Base-by-base conservation (phyloP, 257 asterid genomes). In the Marsdenia floribunda region DNA sequence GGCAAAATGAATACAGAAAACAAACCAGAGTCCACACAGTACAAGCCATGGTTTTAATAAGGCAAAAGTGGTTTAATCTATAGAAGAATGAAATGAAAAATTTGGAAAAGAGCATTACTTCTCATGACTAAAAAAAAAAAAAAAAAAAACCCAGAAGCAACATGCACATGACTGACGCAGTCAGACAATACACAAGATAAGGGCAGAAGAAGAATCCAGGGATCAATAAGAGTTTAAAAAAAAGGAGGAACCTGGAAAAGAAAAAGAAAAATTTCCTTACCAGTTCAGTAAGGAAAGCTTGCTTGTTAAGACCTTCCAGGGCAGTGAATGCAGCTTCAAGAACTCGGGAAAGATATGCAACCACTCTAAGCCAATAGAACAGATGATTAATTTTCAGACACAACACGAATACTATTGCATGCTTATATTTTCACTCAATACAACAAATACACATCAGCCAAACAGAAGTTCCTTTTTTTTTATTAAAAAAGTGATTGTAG, bases 301-400 rank as follows among this genome's bases (percentile, higher is more conserved):
- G 99, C 80, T 95, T 95, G 86, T 92, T 92, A 71, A 88, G 98
- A 88, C 99, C 98, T 78, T 95, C 99, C 44, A 95, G 91, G 47
- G 96, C 96, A 73, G 99, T 92, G 88, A 95, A 95, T 79, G 99
- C 96, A 80, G 96, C 86, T 85, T 92, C 99, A 69, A 95, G 97
- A 82, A 95, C 96, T 72, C 98, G 96, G 59, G 97, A 90, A 55
- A 90, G 93, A 83, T 95, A 92, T 42, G 99, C 96, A 49, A 92
- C 99, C 80, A 92, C 96, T 86, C 98, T 95, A 88, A 44, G 60
- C 75, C 74, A 77, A 49, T 24, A 59, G 80, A 84, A 68, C 64
- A 82, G 76, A 79, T 13, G 79, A 42, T 67, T 64, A 12, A 78
- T 47, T 54, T 58, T 61, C 74, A 67, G 71, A 44, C 21, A 67